Evolutionary conservation across 2,329 filamentous ascomycete genomes (phyloP).

Genomic region (Paecilomyces niveus): DNA sequence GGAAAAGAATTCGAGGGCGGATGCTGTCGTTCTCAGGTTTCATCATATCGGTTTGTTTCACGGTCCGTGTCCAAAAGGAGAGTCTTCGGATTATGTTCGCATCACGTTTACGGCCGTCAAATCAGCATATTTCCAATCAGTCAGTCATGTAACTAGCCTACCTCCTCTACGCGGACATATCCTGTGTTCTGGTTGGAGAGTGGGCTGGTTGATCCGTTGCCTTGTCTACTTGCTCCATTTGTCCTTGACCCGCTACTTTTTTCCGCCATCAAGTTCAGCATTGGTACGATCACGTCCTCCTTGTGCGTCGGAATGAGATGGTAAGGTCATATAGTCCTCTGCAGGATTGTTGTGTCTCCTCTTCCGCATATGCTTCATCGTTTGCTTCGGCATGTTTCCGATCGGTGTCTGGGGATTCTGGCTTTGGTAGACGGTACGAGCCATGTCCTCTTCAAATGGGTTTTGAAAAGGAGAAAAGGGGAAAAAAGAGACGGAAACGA

Average conservation of each 20-base stretch:
- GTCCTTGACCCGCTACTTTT: neutral
- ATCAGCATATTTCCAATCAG: slow-evolving; percentile 1
- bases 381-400: neutral
- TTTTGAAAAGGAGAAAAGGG: neutral
- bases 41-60: slow-evolving; percentile 6
- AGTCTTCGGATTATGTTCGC: slow-evolving; percentile 8
- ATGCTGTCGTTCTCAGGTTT: slow-evolving; percentile 13
- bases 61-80: slow-evolving; percentile 7
- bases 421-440: neutral
- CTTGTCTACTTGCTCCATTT: neutral
- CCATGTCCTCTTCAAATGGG: neutral
- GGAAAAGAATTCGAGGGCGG: slow-evolving; percentile 19
- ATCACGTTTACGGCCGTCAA: slow-evolving; percentile 2
- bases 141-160: slow-evolving; percentile 2
- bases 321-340: neutral
- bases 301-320: too few species aligned
- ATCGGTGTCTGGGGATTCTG: neutral
- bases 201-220: neutral
- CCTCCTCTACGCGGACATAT: slow-evolving; percentile 3
- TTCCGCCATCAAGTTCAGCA: neutral
- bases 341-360: neutral
- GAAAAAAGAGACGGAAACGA: neutral
- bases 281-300: too few species aligned
- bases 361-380: neutral
- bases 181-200: neutral